Percentiles rank a stretch among this genome's conserved stretches.
These are phyloP conservation scores for Akanthomyces uredinophilus DNA, from an alignment of 2,329 filamentous ascomycete species.

Conservation along the genomic window DNA sequence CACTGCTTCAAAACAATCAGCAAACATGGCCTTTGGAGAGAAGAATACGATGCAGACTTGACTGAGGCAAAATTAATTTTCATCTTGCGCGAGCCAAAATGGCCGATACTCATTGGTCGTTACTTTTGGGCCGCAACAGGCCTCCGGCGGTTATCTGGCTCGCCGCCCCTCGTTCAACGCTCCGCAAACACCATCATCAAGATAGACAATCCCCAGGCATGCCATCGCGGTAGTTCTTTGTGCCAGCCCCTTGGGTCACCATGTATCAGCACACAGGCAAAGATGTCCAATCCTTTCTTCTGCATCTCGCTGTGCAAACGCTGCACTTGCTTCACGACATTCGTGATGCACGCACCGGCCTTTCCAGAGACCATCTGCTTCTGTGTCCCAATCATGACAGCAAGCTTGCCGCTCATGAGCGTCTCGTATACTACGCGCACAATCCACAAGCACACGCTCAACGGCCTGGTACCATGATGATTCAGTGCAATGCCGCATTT, in stretches of 20 bases:
- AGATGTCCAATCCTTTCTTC: not conserved
- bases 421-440: not conserved
- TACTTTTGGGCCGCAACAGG: not conserved
- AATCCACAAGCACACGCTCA: not conserved
- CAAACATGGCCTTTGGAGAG: not conserved
- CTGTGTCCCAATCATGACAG: not conserved
- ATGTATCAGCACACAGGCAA: not conserved
- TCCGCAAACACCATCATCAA: not conserved
- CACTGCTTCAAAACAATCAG: not conserved
- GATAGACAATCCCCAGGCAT: too few relatives aligned
- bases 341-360: too few relatives aligned
- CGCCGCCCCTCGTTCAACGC: not conserved
- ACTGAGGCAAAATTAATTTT: too few relatives aligned
- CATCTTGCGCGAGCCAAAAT: too few relatives aligned
- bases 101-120: too few relatives aligned
- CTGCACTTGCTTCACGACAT: not conserved
- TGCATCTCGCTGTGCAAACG: not conserved
- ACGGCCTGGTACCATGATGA: not conserved
- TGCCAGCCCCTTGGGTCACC: not conserved
- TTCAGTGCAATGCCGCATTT: not conserved
- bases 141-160: not conserved
- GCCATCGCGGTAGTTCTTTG: not conserved
- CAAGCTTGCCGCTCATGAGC: not conserved
- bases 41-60: too few relatives aligned
- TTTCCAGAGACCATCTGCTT: not conserved